Base-by-base conservation (phyloP, 1,284 basidiomycete species). In the Naganishia cerealis region DNA sequence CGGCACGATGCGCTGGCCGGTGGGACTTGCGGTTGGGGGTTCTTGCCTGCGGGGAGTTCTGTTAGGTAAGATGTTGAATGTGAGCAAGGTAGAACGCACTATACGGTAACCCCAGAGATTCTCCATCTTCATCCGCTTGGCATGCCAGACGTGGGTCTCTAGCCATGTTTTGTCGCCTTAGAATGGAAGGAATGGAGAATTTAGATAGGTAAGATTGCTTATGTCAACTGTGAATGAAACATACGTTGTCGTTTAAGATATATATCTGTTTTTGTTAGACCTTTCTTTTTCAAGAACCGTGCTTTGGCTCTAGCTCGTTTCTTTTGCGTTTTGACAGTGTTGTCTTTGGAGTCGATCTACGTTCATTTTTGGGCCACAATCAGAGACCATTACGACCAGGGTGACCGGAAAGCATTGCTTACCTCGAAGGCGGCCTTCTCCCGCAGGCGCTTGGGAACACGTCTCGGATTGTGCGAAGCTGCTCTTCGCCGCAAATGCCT, bases 131-230 rank as follows among this genome's bases (percentile, higher is more conserved):
- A 94, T 94, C 1, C 93, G 86, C 79, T 95, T 96, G 0, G 93
- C 89, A 75, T 96, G 94, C 90, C 92, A 96, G 29, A 95, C 79
- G 77, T 96, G 94, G 4, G 92, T 94, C 75, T 93, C 91, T 0
- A 97, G 85, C 94, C 94, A 96, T 10, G 84, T 82, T 78, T 95
- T 95, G 72, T 90, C 84, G 33, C 82, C 91, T 92, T 18, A 16
- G 29, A 16, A 10, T 50, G 57, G 38, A 6, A 57, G 10, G 48
- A 36, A 68, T 40, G 42, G 55, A 36, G 29, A 33, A 33, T 3
- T 33, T 33, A 33, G 29, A 9, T 36, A 40, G 10, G n/a, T 12
- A 16, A 6, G 15, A n/a, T n/a, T 18, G 26, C 3, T 0, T 70
- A n/a, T 29, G 33, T 4, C 15, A 26, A 21, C 24, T 24, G 18